Conservation (phyloP, 805 yeast genomes). For the Pichia paraexigua region DNA sequence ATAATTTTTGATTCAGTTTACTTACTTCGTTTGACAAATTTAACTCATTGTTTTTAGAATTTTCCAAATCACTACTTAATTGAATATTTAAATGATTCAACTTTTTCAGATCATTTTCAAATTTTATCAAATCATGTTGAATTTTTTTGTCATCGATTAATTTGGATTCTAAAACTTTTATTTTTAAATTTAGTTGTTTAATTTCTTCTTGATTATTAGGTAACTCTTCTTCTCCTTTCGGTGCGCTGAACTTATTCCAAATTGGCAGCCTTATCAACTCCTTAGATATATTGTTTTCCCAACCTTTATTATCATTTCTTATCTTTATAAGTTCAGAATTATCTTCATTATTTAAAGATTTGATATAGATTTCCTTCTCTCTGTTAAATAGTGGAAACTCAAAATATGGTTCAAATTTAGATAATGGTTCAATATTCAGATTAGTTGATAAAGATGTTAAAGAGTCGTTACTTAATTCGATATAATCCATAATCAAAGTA, state of each 20-base stretch:
- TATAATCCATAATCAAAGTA: neutral
- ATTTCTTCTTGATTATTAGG: neutral
- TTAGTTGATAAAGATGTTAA: neutral
- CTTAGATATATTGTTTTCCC: neutral
- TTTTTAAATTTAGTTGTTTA: neutral
- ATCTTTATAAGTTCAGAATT: neutral
- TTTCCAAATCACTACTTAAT: neutral
- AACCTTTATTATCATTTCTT: neutral
- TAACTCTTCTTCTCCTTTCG: neutral
- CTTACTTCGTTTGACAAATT: neutral
- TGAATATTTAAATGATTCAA: too few relatives aligned
- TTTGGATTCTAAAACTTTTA: neutral
- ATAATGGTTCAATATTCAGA: slow-evolving; percentile 20
- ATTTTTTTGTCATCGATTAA: neutral
- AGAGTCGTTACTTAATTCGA: neutral
- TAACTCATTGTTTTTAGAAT: neutral
- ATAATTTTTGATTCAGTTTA: neutral
- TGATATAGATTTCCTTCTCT: slow-evolving; percentile 2
- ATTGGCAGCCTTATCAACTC: neutral
- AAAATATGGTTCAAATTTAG: neutral
- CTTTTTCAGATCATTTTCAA: neutral
- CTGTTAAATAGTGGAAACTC: slow-evolving; percentile 7
- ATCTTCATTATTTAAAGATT: neutral
- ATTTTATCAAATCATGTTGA: neutral
- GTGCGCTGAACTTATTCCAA: neutral